A percentile compares a stretch with the other conserved stretches of the same genome.
phyloP scores from a whole-genome alignment of 1,284 basidiomycete species.

The Ustilago lituana region DNA sequence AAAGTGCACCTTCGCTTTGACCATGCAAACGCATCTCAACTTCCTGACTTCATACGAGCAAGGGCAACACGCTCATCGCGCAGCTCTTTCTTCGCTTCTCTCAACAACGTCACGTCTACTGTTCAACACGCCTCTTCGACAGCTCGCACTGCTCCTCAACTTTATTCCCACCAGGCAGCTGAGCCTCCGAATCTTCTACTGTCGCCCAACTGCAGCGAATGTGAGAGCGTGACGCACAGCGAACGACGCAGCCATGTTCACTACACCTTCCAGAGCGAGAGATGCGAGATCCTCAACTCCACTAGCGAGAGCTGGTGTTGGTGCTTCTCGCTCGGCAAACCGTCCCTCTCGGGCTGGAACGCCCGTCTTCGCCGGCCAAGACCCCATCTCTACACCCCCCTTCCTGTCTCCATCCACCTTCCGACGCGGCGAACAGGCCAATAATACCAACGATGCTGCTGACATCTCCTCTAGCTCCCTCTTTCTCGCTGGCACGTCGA shows the following conservation, averaged over 20 bases:
- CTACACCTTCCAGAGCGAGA: conserved; percentile 36
- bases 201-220: too few relatives aligned
- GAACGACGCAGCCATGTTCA: conserved; percentile 31
- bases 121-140: too few relatives aligned
- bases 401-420: conserved; percentile 19
- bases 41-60: too few relatives aligned
- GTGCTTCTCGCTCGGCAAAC: conserved; percentile 15
- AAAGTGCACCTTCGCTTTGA: conserved; percentile 30
- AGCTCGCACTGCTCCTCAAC: too few relatives aligned
- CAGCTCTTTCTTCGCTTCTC: too few relatives aligned
- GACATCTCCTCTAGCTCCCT: conserved; percentile 34
- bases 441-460: conserved; percentile 4
- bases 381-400: conserved; percentile 26
- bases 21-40: conserved; percentile 7
- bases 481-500: conserved; percentile 7
- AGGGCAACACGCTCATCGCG: too few relatives aligned
- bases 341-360: conserved; percentile 41
- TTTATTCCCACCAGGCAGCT: too few relatives aligned
- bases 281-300: conserved; percentile 38
- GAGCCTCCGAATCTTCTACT: too few relatives aligned
- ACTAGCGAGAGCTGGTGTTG: conserved; percentile 9
- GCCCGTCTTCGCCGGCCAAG: conserved; percentile 30
- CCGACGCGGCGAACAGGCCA: conserved; percentile 9
- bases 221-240: background rate
- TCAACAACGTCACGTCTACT: background rate